Conservation (phyloP, 2,329 filamentous ascomycete species). For the Apiospora kogelbergensis region DNA sequence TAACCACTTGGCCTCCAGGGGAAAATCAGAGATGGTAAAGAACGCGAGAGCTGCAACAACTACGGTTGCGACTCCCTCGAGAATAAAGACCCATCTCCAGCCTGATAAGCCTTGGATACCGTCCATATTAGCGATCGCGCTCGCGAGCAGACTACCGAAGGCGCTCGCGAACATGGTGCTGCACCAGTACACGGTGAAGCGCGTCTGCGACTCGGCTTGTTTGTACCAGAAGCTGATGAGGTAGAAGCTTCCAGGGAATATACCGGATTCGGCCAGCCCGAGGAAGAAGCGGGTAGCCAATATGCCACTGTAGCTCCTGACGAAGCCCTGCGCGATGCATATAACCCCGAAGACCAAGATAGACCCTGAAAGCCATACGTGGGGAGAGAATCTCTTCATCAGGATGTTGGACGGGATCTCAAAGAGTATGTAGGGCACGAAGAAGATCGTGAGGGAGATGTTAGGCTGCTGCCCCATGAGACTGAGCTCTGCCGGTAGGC, state of each 20-base stretch:
- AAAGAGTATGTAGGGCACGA: slow-evolving; percentile 32
- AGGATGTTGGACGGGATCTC: slow-evolving; percentile 32
- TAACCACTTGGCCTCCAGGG: slow-evolving; percentile 71
- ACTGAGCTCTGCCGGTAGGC: slow-evolving; percentile 31
- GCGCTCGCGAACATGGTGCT: slow-evolving; percentile 17
- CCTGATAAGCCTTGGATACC: slow-evolving; percentile 64
- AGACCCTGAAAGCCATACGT: neutral
- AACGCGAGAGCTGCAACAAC: slow-evolving; percentile 15
- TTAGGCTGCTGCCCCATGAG: slow-evolving; percentile 31
- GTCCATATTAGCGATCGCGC: slow-evolving; percentile 55
- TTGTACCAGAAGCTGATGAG: slow-evolving; percentile 35
- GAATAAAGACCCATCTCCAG: slow-evolving; percentile 83
- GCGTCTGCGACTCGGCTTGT: slow-evolving; percentile 30
- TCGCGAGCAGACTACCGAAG: slow-evolving; percentile 27
- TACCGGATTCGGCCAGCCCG: slow-evolving; percentile 33
- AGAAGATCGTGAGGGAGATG: slow-evolving; percentile 25
- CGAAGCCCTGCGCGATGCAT: slow-evolving; percentile 29
- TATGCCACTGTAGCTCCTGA: slow-evolving; percentile 25
- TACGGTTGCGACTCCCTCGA: slow-evolving; percentile 54
- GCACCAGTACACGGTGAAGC: slow-evolving; percentile 22
- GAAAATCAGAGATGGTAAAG: slow-evolving; percentile 9
- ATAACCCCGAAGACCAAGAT: slow-evolving; percentile 20
- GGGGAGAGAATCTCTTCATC: slow-evolving; percentile 19
- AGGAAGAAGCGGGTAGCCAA: slow-evolving; percentile 30
- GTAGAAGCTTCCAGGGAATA: slow-evolving; percentile 34